Conservation (phyloP, 257 asterid genomes). For the Plectranthus barbatus region DNA sequence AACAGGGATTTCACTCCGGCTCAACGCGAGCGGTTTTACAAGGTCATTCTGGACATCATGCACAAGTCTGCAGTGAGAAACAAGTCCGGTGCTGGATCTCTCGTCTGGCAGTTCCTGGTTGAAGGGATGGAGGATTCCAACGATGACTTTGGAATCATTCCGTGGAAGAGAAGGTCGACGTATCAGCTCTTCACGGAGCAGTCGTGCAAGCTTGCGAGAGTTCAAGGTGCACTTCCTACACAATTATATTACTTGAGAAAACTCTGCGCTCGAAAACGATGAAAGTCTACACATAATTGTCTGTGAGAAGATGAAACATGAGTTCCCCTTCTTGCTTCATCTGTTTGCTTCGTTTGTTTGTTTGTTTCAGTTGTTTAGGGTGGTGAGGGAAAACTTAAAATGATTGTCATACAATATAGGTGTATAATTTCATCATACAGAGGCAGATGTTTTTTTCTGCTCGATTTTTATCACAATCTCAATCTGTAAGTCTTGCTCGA, state of each 20-base stretch:
- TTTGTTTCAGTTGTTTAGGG: slow-evolving; percentile 8
- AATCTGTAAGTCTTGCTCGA: neutral
- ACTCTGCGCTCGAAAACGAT: slow-evolving; percentile 40
- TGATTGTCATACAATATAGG: slow-evolving; percentile 20
- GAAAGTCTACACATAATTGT: neutral
- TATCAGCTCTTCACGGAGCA: slow-evolving; percentile 68
- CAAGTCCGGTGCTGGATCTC: slow-evolving; percentile 75
- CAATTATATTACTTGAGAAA: slow-evolving; percentile 54
- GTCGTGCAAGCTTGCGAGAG: slow-evolving; percentile 72
- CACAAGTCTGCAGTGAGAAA: slow-evolving; percentile 63
- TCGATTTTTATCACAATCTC: neutral
- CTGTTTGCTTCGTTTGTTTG: slow-evolving; percentile 11
- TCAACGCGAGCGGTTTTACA: slow-evolving; percentile 57
- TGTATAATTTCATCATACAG: slow-evolving; percentile 20
- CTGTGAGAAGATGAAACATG: neutral
- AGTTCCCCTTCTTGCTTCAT: neutral
- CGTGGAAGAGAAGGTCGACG: slow-evolving; percentile 65
- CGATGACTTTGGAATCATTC: slow-evolving; percentile 88
- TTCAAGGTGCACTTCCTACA: slow-evolving; percentile 83
- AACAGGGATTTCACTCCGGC: slow-evolving; percentile 60
- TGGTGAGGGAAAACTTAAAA: neutral
- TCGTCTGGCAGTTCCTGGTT: slow-evolving; percentile 87
- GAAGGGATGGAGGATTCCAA: slow-evolving; percentile 85
- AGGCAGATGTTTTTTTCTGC: slow-evolving; percentile 8
- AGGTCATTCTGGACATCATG: slow-evolving; percentile 61